Conservation (phyloP, 2,329 filamentous ascomycete genomes). For the Xylaria hypoxylon region DNA sequence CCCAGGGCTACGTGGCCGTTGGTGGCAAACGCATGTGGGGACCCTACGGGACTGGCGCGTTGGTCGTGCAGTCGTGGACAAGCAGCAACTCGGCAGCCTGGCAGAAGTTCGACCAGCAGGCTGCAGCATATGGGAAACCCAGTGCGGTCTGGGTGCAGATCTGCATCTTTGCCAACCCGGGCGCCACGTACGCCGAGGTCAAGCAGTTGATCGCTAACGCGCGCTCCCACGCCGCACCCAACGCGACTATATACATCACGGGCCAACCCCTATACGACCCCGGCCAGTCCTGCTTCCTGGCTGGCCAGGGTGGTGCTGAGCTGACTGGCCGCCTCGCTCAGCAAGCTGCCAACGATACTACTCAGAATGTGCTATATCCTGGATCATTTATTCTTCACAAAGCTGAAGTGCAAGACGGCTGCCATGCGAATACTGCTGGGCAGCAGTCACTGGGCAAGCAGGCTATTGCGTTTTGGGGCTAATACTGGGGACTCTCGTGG, state of each 20-base stretch:
- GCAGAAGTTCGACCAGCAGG: constrained; percentile 46
- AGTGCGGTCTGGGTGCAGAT: constrained; percentile 48
- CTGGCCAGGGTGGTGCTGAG: constrained; percentile 35
- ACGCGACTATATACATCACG: constrained; percentile 48
- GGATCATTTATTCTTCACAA: constrained; percentile 45
- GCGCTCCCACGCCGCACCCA: constrained; percentile 44
- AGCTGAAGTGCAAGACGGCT: constrained; percentile 47
- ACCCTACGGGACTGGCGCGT: constrained; percentile 46
- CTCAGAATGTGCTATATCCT: constrained; percentile 43
- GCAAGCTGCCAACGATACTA: constrained; percentile 42
- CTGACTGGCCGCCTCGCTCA: constrained; percentile 43
- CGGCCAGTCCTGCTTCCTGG: constrained; percentile 32
- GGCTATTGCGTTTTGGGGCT: constrained; percentile 43
- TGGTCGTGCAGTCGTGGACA: constrained; percentile 50
- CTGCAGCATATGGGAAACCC: constrained; percentile 42
- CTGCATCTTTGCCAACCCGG: constrained; percentile 49
- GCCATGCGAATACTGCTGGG: constrained; percentile 46
- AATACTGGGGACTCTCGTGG: neutral
- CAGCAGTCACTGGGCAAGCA: constrained; percentile 45
- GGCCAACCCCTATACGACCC: constrained; percentile 49
- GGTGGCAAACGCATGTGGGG: constrained; percentile 48
- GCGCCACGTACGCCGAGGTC: constrained; percentile 49
- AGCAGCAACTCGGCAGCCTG: constrained; percentile 44
- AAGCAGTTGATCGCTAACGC: constrained; percentile 48
- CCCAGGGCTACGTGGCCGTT: constrained; percentile 47